These are phyloP conservation scores for Sanghuangporus weigelae DNA, from an alignment of 1,284 basidiomycete species.

Conservation along the genomic window DNA sequence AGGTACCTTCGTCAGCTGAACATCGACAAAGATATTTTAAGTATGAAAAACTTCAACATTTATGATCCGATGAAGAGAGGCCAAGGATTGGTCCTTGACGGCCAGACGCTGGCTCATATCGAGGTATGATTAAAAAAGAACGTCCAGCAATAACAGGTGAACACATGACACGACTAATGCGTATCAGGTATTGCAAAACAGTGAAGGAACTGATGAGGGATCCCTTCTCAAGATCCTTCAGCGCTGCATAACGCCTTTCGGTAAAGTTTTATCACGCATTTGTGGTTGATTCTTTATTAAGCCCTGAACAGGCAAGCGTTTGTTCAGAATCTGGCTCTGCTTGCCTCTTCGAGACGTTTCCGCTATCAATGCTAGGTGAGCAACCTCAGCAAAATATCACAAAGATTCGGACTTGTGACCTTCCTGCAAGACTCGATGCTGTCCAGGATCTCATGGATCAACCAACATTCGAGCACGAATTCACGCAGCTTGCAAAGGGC, in stretches of 20 bases:
- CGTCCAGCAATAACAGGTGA: background rate
- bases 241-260: conserved; percentile 86
- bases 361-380: conserved; percentile 83
- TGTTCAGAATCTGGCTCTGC: conserved; percentile 93
- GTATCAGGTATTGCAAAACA: conserved; percentile 76
- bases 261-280: conserved; percentile 35
- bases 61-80: conserved; percentile 92
- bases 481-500: conserved; percentile 70
- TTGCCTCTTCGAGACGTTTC: conserved; percentile 76
- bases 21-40: conserved; percentile 89
- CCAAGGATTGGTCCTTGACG: conserved; percentile 81
- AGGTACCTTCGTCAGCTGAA: conserved; percentile 89
- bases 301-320: conserved; percentile 62
- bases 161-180: background rate
- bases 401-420: background rate
- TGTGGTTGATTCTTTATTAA: conserved; percentile 4
- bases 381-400: conserved; percentile 5
- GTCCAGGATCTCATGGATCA: conserved; percentile 84
- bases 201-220: conserved; percentile 87
- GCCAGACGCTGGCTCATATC: conserved; percentile 89
- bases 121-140: conserved; percentile 62
- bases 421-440: conserved; percentile 69
- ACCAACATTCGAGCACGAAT: conserved; percentile 69
- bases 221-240: conserved; percentile 80
- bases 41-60: conserved; percentile 93